phyloP scores from a whole-genome alignment of 2,329 filamentous ascomycete genomes.

The Phaeophleospora eucalypticola region DNA sequence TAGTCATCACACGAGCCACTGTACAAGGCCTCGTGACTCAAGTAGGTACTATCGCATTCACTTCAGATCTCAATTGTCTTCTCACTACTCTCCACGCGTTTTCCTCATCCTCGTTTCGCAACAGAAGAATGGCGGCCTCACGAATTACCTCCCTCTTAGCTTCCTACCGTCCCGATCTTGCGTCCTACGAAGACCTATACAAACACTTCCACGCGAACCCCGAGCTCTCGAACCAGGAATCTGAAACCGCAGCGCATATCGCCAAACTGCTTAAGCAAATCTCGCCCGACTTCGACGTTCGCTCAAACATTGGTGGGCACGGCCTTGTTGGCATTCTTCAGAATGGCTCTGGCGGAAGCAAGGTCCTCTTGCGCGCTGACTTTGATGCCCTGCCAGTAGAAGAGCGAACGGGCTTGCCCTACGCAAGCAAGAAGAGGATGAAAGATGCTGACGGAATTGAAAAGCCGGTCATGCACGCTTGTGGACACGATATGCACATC shows the following conservation, averaged over 20 bases:
- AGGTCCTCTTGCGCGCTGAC: conserved; percentile 56
- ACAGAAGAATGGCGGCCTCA: conserved; percentile 19
- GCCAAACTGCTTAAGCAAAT: conserved; percentile 38
- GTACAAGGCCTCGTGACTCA: neutral
- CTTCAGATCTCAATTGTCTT: neutral
- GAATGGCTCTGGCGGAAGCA: conserved; percentile 53
- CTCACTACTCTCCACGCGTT: conserved; percentile 2
- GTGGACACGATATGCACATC: conserved; percentile 65
- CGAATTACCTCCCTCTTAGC: conserved; percentile 23
- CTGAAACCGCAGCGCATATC: conserved; percentile 48
- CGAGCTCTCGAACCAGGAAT: conserved; percentile 57
- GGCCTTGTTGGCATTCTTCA: conserved; percentile 54
- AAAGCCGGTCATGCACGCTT: conserved; percentile 63
- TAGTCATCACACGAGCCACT: neutral
- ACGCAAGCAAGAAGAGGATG: conserved; percentile 48
- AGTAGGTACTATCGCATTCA: conserved; percentile 6
- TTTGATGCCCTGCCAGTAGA: conserved; percentile 58
- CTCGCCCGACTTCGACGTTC: conserved; percentile 41
- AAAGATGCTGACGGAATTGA: conserved; percentile 45
- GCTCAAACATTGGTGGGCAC: conserved; percentile 54
- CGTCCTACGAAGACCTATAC: conserved; percentile 52
- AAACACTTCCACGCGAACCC: conserved; percentile 57
- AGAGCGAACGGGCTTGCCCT: conserved; percentile 53
- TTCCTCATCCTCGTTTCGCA: too few species aligned
- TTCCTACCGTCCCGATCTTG: conserved; percentile 38